Evolutionary conservation across 2,329 filamentous ascomycete species (phyloP).

Genomic region (Scolecobasidium constrictum): DNA sequence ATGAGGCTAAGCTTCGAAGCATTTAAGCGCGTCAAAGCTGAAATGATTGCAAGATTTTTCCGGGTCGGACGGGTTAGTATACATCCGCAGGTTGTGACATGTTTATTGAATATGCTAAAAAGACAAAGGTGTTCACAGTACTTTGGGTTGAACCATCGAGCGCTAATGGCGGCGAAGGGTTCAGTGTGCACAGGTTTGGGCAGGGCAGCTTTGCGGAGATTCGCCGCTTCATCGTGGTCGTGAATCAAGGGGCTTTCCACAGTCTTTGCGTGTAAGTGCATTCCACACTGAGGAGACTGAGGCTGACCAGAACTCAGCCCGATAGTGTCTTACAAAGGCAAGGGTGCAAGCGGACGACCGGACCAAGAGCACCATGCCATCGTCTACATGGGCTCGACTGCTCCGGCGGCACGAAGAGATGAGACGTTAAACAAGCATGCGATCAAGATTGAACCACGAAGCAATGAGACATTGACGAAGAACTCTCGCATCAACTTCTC

Average conservation of each 20-base stretch:
- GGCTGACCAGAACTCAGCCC: background rate
- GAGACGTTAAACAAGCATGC: background rate
- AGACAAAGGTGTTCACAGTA: background rate
- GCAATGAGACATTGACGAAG: background rate
- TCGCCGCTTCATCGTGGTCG: background rate
- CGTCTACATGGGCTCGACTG: background rate
- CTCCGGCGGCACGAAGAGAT: background rate
- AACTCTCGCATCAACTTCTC: constrained; percentile 16
- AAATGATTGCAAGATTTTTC: too few species aligned
- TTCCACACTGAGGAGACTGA: background rate
- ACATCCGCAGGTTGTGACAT: background rate
- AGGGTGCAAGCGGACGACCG: background rate
- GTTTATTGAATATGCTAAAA: background rate
- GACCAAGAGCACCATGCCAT: background rate
- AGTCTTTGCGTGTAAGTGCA: constrained; percentile 3
- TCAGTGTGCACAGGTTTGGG: too few species aligned
- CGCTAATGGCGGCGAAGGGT: too few species aligned
- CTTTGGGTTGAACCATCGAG: background rate
- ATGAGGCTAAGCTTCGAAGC: too few species aligned
- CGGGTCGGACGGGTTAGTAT: too few species aligned
- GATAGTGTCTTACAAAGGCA: background rate
- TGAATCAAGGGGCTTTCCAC: background rate
- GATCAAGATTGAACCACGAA: background rate
- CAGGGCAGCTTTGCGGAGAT: background rate
- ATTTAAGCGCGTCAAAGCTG: too few species aligned